Percentiles rank a stretch among this genome's conserved stretches.
Evolutionary conservation across 2,329 filamentous ascomycete genomes (phyloP).

Genomic region (Sporothrix dimorphospora): DNA sequence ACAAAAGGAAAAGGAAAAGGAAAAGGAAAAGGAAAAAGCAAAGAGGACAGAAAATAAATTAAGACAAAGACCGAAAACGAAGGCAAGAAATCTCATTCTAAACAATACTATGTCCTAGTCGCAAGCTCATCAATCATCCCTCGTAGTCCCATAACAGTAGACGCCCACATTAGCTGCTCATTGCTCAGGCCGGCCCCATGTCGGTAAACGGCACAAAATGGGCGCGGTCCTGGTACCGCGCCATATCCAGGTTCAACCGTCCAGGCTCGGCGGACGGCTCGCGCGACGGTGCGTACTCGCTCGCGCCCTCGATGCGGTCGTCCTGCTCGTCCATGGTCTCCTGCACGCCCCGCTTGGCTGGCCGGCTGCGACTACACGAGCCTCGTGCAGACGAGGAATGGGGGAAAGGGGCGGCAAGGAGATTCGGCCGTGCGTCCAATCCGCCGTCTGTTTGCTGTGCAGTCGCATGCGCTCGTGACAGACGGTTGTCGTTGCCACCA

Average conservation of each 20-base stretch:
- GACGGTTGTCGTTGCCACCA: background rate
- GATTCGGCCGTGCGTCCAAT: background rate
- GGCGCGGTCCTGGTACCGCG: slow-evolving; percentile 39
- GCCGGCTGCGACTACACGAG: background rate
- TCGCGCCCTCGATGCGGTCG: slow-evolving; percentile 29
- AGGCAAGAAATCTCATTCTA: background rate
- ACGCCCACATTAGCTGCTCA: no score
- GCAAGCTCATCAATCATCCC: no score
- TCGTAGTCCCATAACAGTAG: no score
- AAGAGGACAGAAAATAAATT: no score
- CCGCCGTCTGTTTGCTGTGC: background rate
- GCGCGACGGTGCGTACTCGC: background rate
- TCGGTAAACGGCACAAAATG: slow-evolving; percentile 41
- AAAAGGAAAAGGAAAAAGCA: no score
- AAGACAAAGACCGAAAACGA: no score
- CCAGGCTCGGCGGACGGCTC: slow-evolving; percentile 18
- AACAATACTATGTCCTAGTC: background rate
- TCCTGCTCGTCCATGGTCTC: slow-evolving; percentile 38
- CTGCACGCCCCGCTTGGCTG: slow-evolving; percentile 35
- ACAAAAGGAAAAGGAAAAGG: background rate
- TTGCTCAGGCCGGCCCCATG: background rate
- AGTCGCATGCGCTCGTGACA: background rate
- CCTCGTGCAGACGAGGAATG: background rate
- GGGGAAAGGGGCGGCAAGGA: background rate
- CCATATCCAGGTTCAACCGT: slow-evolving; percentile 37